phyloP scores from a whole-genome alignment of 345 rosid genomes.

The Ceriops zippeliana region DNA sequence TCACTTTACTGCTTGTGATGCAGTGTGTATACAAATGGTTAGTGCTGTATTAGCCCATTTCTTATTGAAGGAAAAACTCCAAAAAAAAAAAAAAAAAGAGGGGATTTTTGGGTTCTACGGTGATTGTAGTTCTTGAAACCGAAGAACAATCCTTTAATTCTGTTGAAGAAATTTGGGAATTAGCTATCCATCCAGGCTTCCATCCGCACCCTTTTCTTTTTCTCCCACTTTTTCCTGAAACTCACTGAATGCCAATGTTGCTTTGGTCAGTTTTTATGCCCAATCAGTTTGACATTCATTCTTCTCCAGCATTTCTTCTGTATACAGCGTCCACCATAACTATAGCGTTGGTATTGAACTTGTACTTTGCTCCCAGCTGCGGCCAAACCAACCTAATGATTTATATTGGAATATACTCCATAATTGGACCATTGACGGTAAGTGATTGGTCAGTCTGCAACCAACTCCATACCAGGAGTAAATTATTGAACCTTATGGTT shows the following conservation, averaged over 20 bases:
- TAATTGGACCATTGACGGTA: conserved; percentile 69
- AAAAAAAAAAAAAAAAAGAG: too few species aligned
- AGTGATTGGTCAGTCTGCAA: conserved; percentile 10
- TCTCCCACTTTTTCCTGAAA: background rate
- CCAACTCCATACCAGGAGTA: background rate
- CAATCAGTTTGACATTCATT: background rate
- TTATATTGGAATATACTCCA: conserved; percentile 75
- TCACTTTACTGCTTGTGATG: conserved; percentile 20
- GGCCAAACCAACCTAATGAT: too few species aligned
- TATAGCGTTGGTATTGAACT: conserved; percentile 51
- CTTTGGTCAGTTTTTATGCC: conserved; percentile 5
- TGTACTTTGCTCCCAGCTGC: conserved; percentile 59
- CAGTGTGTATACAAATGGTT: conserved; percentile 19
- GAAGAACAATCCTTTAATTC: conserved; percentile 47
- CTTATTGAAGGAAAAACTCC: conserved; percentile 59
- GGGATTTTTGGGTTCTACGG: conserved; percentile 66
- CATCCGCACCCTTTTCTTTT: background rate
- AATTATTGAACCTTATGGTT: background rate
- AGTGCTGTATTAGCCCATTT: conserved; percentile 76
- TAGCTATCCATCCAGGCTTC: conserved; percentile 70
- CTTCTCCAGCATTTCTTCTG: conserved; percentile 64
- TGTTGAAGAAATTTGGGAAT: conserved; percentile 60
- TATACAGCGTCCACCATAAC: conserved; percentile 54
- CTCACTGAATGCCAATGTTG: background rate
- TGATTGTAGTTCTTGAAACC: conserved; percentile 71